Conservation (phyloP, 2,329 filamentous ascomycete genomes). For the Aspergillus fijiensis region DNA sequence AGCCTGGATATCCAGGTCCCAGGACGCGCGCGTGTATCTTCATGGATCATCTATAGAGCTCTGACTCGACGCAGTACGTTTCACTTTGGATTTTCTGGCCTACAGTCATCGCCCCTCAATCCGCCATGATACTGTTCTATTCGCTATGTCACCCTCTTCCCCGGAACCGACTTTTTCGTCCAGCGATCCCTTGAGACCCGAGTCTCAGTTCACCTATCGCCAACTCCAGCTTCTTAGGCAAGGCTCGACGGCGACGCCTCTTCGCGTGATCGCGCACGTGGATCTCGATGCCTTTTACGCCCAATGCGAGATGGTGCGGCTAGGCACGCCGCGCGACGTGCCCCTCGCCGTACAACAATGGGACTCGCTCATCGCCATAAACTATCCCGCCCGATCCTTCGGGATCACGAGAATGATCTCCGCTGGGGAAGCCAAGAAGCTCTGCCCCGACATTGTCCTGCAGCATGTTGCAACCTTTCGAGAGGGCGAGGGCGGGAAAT, state of each 20-base stretch:
- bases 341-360: slow-evolving; percentile 94
- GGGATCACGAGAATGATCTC: slow-evolving; percentile 79
- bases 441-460: slow-evolving; percentile 78
- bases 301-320: slow-evolving; percentile 89
- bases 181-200: slow-evolving; percentile 30
- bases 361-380: slow-evolving; percentile 92
- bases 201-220: slow-evolving; percentile 79
- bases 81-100: not conserved
- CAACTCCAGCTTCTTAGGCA: slow-evolving; percentile 74
- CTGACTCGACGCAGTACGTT: not conserved
- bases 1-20: not conserved
- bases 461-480: slow-evolving; percentile 96
- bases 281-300: slow-evolving; percentile 98
- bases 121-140: slow-evolving; percentile 17
- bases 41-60: not conserved
- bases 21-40: not conserved
- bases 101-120: not conserved
- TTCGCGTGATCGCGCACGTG: slow-evolving; percentile 85
- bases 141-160: slow-evolving; percentile 69
- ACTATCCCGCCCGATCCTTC: slow-evolving; percentile 82
- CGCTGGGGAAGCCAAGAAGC: slow-evolving; percentile 76
- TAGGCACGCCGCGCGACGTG: slow-evolving; percentile 69
- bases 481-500: slow-evolving; percentile 78
- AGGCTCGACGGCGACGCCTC: slow-evolving; percentile 69
- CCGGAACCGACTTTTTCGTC: slow-evolving; percentile 49